These are phyloP conservation scores for Mortierella alpina DNA, from an alignment of 192 early-diverging fungal genomes.

Conservation along the genomic window DNA sequence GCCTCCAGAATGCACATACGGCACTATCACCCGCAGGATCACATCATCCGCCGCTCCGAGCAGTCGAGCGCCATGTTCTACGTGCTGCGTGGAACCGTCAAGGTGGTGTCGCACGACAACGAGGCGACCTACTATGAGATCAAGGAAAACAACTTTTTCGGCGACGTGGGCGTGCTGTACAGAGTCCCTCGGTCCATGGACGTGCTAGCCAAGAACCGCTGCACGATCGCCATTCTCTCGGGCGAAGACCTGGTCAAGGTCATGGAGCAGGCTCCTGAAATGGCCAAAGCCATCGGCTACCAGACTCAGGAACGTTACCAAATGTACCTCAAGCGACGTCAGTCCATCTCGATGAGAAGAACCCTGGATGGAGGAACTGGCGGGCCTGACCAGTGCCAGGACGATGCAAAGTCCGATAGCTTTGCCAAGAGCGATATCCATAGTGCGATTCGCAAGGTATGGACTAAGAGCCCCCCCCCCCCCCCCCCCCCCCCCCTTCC, in stretches of 20 bases:
- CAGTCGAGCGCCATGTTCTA: conserved; percentile 69
- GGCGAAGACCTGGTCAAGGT: conserved; percentile 66
- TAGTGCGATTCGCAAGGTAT: conserved; percentile 43
- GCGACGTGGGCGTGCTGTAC: conserved; percentile 83
- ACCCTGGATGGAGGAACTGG: conserved; percentile 32
- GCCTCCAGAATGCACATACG: conserved; percentile 54
- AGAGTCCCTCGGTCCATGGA: conserved; percentile 78
- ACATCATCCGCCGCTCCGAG: conserved; percentile 53
- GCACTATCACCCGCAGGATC: conserved; percentile 50
- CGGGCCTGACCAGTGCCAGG: conserved; percentile 28
- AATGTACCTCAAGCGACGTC: conserved; percentile 56
- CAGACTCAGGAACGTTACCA: conserved; percentile 72
- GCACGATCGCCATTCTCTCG: conserved; percentile 70
- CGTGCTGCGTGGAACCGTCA: conserved; percentile 58
- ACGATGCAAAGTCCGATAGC: conserved; percentile 38
- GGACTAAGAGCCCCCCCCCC: neutral
- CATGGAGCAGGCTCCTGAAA: conserved; percentile 71
- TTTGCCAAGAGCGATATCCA: conserved; percentile 49
- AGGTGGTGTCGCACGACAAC: conserved; percentile 62
- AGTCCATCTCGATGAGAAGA: conserved; percentile 33
- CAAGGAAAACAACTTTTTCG: conserved; percentile 78
- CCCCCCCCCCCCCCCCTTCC: neutral
- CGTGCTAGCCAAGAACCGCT: conserved; percentile 72
- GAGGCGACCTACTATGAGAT: conserved; percentile 64
- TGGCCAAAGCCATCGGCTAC: conserved; percentile 64